These are phyloP conservation scores for Thymus mandschuricus DNA, from an alignment of 257 asterid genomes.

Conservation along the genomic window DNA sequence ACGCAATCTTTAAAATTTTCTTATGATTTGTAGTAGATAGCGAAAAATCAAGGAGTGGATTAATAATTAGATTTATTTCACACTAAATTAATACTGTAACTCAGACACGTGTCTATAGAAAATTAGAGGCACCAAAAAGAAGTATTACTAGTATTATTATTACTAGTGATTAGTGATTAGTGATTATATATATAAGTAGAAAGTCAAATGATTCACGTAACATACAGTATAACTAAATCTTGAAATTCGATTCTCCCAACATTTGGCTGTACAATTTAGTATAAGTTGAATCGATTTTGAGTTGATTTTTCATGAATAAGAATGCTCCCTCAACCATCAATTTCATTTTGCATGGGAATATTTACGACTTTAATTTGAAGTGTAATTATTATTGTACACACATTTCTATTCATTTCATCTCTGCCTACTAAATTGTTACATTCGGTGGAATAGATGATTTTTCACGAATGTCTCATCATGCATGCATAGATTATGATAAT, in stretches of 20 bases:
- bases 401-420: not conserved
- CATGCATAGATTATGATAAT: too few relatives aligned
- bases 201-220: constrained; percentile 18
- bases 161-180: too few relatives aligned
- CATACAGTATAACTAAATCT: constrained; percentile 2
- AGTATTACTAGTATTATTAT: too few relatives aligned
- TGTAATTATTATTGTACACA: constrained; percentile 16
- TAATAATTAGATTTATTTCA: too few relatives aligned
- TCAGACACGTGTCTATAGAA: constrained; percentile 23
- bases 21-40: too few relatives aligned
- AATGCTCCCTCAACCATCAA: constrained; percentile 3
- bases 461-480: not conserved
- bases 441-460: not conserved
- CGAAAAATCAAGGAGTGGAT: too few relatives aligned
- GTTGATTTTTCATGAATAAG: constrained; percentile 25
- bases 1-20: too few relatives aligned
- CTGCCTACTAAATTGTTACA: constrained; percentile 11
- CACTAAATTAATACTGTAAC: not conserved
- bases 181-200: too few relatives aligned
- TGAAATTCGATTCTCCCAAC: constrained; percentile 21
- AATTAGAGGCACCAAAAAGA: not conserved
- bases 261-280: constrained; percentile 31
- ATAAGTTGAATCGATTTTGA: not conserved
- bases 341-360: constrained; percentile 19
- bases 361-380: constrained; percentile 7